Base-by-base conservation (phyloP, 805 yeast genomes). In the Kodamaea hsintzibuensis region DNA sequence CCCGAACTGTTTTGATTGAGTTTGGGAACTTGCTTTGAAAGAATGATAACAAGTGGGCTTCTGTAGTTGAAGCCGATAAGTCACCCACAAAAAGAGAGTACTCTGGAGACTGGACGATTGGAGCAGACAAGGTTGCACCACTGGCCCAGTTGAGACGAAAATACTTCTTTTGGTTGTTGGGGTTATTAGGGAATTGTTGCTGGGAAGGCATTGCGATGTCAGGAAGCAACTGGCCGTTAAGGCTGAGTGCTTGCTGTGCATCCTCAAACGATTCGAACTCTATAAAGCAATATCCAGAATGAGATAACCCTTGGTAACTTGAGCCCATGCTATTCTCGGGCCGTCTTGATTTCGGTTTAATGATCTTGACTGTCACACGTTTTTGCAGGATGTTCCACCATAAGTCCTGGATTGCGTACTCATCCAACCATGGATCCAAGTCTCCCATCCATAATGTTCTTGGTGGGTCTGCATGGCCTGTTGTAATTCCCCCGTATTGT, bases 361-460 rank as follows among this genome's bases (percentile, higher is more conserved):
- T 88, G 39, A 88, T 74, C 67, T 88, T 88, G 27, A 86, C 91
- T 27, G 74, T 68, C 25, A 88, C 93, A 30, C 73, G 65, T 59
- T 81, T 82, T 52, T 80, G 78, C 49, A 84, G 61, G 22, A 80
- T 71, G 30, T 75, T 74, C 91, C 91, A 87, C 67, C 89, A 74
- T 46, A 82, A 72, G 49, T 77, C 74, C 25, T 65, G 68, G 47
- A 76, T 73, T 3, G 83, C 82, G 2, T 71, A 74, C 65, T 88
- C 95, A 64, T 86, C 90, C 62, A 87, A 82, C 82, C 87, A 82
- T 1, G 93, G 90, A 64, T 88, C 93, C 59, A 88, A 73, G 68
- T 88, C 95, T 9, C 96, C 96, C 96, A 88, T 88, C 96, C 96
- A 88, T 33, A 88, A 71, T 1, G 96, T 88, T 56, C 87, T 78